phyloP scores from a whole-genome alignment of 306 rosid genomes.

The Acacia crassicarpa region DNA sequence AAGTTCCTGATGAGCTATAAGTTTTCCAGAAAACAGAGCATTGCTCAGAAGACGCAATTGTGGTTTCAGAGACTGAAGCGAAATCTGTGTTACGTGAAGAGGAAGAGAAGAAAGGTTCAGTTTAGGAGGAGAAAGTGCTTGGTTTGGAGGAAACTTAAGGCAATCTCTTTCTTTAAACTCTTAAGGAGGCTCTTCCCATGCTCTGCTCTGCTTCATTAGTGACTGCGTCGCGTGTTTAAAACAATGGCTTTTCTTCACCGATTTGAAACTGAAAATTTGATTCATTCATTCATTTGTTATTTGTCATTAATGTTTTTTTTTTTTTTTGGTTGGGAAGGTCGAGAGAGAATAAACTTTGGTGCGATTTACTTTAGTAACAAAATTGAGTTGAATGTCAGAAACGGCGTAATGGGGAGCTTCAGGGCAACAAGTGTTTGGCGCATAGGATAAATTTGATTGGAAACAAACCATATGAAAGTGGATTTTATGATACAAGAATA shows the following conservation, averaged over 20 bases:
- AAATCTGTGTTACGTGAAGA: constrained; percentile 25
- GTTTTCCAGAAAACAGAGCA: constrained; percentile 67
- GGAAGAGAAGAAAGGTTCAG: constrained; percentile 9
- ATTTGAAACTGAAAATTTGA: not conserved
- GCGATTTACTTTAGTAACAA: not conserved
- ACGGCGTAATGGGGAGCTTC: not conserved
- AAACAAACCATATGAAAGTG: too few species aligned
- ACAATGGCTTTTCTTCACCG: not conserved
- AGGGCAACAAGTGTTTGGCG: too few species aligned
- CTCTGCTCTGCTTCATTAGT: constrained; percentile 36
- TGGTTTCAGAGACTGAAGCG: constrained; percentile 59
- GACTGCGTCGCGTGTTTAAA: not conserved
- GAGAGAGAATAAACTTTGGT: not conserved
- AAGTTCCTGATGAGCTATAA: constrained; percentile 81
- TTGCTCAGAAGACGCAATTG: constrained; percentile 46
- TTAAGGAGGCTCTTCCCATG: constrained; percentile 65
- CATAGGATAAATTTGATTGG: too few species aligned
- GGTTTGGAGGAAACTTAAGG: constrained; percentile 70
- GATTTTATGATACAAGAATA: too few species aligned
- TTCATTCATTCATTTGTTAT: not conserved
- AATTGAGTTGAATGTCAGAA: not conserved
- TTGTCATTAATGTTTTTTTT: not conserved
- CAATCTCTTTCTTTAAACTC: constrained; percentile 55
- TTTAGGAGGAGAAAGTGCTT: constrained; percentile 45
- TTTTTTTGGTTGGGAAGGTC: not conserved